Conservation (phyloP, 2,329 filamentous ascomycete species). For the Botrytis tulipae region DNA sequence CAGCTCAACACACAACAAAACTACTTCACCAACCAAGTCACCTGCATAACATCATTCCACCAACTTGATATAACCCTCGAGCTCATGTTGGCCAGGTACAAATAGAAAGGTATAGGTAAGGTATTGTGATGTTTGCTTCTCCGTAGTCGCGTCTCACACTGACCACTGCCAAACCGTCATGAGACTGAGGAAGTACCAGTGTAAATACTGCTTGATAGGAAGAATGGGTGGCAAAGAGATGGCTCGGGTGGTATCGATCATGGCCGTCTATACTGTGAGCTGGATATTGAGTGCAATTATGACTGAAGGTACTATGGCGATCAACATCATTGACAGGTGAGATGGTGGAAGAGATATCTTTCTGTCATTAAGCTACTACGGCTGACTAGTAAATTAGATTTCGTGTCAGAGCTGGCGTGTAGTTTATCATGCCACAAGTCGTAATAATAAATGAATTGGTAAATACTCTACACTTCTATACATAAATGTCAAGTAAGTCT, state of each 20-base stretch:
- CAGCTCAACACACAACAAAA: not conserved
- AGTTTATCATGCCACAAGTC: not conserved
- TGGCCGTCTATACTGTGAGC: too few relatives aligned
- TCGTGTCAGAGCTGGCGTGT: accelerated
- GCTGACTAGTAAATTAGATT: not conserved
- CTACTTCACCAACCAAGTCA: not conserved
- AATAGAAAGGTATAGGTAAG: too few relatives aligned
- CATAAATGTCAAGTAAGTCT: too few relatives aligned
- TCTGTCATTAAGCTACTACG: not conserved
- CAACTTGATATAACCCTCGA: not conserved
- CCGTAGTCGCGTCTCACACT: not conserved
- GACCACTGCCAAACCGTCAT: not conserved
- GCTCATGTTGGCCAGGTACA: too few relatives aligned
- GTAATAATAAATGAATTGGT: not conserved
- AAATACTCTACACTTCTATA: not conserved
- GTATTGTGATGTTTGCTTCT: not conserved
- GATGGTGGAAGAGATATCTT: not conserved
- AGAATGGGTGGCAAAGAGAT: not conserved
- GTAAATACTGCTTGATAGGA: too few relatives aligned
- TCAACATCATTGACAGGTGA: too few relatives aligned
- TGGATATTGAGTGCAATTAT: too few relatives aligned
- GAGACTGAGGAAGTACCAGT: not conserved
- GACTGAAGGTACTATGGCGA: too few relatives aligned
- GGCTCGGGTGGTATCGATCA: not conserved
- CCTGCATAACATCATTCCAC: not conserved